phyloP scores from a whole-genome alignment of 225 moss, liverwort and hornwort species.

The Polytrichum formosum region DNA sequence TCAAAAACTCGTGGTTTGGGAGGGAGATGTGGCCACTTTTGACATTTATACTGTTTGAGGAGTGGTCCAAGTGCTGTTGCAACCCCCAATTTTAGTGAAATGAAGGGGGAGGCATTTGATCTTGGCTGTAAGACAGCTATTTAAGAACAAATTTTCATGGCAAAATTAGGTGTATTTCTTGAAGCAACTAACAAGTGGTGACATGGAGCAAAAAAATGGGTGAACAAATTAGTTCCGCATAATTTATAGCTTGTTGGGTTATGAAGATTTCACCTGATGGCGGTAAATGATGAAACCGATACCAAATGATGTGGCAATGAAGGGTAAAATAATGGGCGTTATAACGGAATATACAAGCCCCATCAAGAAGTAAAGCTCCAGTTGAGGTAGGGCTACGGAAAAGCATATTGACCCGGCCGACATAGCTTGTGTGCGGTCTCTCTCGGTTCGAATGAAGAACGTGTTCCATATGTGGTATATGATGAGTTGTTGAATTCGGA shows the following conservation, averaged over 20 bases:
- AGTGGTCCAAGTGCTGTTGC: too few relatives aligned
- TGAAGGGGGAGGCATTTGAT: too few relatives aligned
- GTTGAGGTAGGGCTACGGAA: slow-evolving; percentile 47
- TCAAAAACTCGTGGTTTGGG: too few relatives aligned
- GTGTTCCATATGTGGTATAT: slow-evolving; percentile 53
- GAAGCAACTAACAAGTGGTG: background rate
- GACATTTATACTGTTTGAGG: too few relatives aligned
- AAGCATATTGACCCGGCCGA: slow-evolving; percentile 44
- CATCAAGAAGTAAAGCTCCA: slow-evolving; percentile 79
- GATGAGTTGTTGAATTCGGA: slow-evolving; percentile 25
- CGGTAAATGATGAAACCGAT: slow-evolving; percentile 68
- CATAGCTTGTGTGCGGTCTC: slow-evolving; percentile 61
- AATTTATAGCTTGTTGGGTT: too few relatives aligned
- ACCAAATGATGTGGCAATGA: slow-evolving; percentile 54
- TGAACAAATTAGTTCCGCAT: background rate
- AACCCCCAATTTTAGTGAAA: too few relatives aligned
- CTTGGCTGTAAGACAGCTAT: too few relatives aligned
- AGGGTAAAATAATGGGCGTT: slow-evolving; percentile 73
- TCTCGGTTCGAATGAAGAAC: slow-evolving; percentile 48
- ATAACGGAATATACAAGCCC: slow-evolving; percentile 76
- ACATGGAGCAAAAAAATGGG: background rate
- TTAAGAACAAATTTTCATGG: too few relatives aligned
- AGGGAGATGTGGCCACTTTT: too few relatives aligned
- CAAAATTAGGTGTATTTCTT: too few relatives aligned
- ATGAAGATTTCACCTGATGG: slow-evolving; percentile 57